phyloP scores from a whole-genome alignment of 2,329 filamentous ascomycete species.

The Alternaria angustiovoidea region DNA sequence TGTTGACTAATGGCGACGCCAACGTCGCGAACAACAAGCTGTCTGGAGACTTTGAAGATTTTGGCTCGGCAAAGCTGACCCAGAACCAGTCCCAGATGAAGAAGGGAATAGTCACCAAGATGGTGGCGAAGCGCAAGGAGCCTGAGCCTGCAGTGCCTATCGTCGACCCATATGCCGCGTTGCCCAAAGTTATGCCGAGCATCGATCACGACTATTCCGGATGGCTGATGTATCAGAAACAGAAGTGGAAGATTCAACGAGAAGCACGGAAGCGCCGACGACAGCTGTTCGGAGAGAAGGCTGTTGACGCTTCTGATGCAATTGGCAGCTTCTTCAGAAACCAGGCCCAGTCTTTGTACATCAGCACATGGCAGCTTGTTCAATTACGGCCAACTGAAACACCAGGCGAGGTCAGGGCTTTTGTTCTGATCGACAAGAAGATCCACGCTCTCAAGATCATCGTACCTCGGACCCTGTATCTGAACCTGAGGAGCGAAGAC shows the following conservation, averaged over 20 bases:
- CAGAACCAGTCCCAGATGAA: constrained; percentile 50
- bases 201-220: constrained; percentile 86
- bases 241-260: constrained; percentile 98
- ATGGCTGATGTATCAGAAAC: constrained; percentile 93
- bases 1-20: constrained; percentile 74
- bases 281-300: constrained; percentile 90
- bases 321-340: constrained; percentile 83
- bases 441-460: constrained; percentile 88
- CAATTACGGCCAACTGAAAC: constrained; percentile 84
- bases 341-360: constrained; percentile 88
- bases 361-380: constrained; percentile 92
- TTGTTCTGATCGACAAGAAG: constrained; percentile 92
- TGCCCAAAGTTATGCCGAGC: constrained; percentile 84
- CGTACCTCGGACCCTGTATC: constrained; percentile 86
- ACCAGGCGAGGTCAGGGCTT: constrained; percentile 86
- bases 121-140: constrained; percentile 59
- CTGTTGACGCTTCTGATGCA: constrained; percentile 66
- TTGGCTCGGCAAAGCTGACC: constrained; percentile 66
- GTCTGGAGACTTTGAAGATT: constrained; percentile 79
- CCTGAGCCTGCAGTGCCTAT: constrained; percentile 60
- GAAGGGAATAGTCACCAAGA: constrained; percentile 54
- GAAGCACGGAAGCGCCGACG: constrained; percentile 84
- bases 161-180: constrained; percentile 79
- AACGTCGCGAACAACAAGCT: constrained; percentile 68
- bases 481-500: constrained; percentile 88